Percentiles rank a stretch among this genome's conserved stretches.
Conservation (phyloP, 208 protist species). For the Leishmania turanica region DNA sequence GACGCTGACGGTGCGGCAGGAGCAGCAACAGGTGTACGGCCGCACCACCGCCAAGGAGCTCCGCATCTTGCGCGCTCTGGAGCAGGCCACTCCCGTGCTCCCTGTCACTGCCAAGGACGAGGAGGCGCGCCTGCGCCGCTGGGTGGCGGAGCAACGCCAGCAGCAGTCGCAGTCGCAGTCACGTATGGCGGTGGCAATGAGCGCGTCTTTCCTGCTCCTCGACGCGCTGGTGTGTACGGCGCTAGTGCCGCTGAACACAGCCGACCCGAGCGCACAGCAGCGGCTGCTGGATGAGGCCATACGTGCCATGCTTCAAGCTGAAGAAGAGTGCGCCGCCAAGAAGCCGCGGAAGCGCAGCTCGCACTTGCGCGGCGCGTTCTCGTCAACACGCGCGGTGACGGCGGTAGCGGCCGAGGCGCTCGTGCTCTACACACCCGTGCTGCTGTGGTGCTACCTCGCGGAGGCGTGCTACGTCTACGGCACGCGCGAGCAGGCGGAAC, state of each 20-base stretch:
- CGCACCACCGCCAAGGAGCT: constrained; percentile 68
- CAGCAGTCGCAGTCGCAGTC: constrained; percentile 3
- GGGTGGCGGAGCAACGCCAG: constrained; percentile 37
- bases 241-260: constrained; percentile 37
- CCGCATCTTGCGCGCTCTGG: constrained; percentile 57
- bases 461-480: constrained; percentile 26
- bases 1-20: constrained; percentile 60
- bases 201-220: constrained; percentile 42
- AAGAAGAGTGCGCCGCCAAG: constrained; percentile 1
- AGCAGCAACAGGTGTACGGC: constrained; percentile 69
- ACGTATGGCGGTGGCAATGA: constrained; percentile 8
- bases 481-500: constrained; percentile 21
- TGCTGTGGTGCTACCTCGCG: constrained; percentile 60
- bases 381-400: background rate
- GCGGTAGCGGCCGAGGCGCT: background rate
- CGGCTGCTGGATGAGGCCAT: constrained; percentile 46
- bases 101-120: constrained; percentile 54
- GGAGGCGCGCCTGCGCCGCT: constrained; percentile 52
- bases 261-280: constrained; percentile 37
- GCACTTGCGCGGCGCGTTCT: background rate
- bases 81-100: constrained; percentile 55
- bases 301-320: constrained; percentile 37
- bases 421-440: constrained; percentile 30
- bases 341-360: constrained; percentile 1
- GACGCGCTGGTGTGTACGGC: constrained; percentile 64